These are phyloP conservation scores for Styphnolobium japonicum DNA, from an alignment of 306 rosid genomes.

Conservation along the genomic window DNA sequence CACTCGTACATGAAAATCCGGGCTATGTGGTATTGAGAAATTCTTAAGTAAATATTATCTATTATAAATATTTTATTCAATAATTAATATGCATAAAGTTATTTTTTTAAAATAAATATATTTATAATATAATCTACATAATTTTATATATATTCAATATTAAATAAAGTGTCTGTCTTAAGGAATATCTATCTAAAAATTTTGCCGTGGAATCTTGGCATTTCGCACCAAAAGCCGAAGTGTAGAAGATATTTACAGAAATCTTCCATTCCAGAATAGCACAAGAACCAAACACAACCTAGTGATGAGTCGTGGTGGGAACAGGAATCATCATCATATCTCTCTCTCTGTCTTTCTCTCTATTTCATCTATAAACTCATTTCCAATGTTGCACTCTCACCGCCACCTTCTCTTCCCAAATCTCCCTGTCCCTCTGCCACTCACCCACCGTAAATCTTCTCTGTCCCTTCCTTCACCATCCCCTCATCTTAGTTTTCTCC, in stretches of 20 bases:
- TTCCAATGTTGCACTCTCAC: constrained; percentile 57
- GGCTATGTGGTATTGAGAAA: too few relatives aligned
- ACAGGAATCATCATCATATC: neutral
- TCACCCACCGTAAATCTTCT: neutral
- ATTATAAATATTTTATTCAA: too few relatives aligned
- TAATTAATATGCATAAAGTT: too few relatives aligned
- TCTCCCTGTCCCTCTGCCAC: constrained; percentile 27
- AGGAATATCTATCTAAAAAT: too few relatives aligned
- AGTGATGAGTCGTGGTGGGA: neutral
- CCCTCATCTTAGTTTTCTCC: constrained; percentile 16
- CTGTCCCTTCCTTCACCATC: neutral
- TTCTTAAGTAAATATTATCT: too few relatives aligned
- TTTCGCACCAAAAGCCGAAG: constrained; percentile 5
- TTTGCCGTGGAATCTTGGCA: too few relatives aligned
- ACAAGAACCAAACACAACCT: neutral
- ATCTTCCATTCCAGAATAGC: neutral
- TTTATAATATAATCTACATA: too few relatives aligned
- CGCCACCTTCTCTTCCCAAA: constrained; percentile 43
- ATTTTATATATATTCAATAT: too few relatives aligned
- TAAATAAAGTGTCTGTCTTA: too few relatives aligned
- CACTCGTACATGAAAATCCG: too few relatives aligned
- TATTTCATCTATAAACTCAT: constrained; percentile 16
- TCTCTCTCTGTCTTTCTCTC: neutral
- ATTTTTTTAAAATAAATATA: too few relatives aligned
- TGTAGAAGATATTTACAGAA: neutral